These are phyloP conservation scores for Aspergillus eucalypticola DNA, from an alignment of 2,329 filamentous ascomycete species.

Conservation along the genomic window DNA sequence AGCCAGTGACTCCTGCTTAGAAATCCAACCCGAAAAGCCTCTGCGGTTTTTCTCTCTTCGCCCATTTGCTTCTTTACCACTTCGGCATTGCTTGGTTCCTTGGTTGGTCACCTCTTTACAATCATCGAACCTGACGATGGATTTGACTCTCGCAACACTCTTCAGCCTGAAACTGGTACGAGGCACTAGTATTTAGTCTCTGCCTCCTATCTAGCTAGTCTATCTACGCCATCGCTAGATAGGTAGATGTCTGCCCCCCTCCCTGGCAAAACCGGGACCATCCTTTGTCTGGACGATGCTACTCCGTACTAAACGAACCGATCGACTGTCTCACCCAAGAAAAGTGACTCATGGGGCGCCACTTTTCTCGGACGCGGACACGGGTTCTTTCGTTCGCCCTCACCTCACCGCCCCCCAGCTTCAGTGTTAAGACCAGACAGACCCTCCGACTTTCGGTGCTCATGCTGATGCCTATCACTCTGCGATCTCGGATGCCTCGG, in stretches of 20 bases:
- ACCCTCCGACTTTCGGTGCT: background rate
- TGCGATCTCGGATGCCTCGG: background rate
- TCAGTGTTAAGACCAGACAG: background rate
- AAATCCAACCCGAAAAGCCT: slow-evolving; percentile 2
- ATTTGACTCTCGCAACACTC: too few species aligned
- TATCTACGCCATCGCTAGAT: too few species aligned
- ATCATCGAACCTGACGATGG: too few species aligned
- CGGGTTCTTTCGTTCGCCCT: background rate
- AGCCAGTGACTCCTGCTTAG: background rate
- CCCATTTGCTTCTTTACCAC: slow-evolving; percentile 5
- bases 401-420: background rate
- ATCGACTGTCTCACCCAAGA: background rate
- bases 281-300: too few species aligned
- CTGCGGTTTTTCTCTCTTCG: slow-evolving; percentile 2
- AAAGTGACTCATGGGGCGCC: slow-evolving; percentile 7
- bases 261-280: too few species aligned
- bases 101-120: too few species aligned
- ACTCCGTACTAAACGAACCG: too few species aligned
- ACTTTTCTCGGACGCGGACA: background rate
- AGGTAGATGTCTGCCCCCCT: too few species aligned
- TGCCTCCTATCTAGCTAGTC: background rate
- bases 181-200: background rate
- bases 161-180: too few species aligned
- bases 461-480: background rate
- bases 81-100: background rate